These are phyloP conservation scores for Cercospora sp. DNA, from an alignment of 2,329 filamentous ascomycete species.

Conservation along the genomic window DNA sequence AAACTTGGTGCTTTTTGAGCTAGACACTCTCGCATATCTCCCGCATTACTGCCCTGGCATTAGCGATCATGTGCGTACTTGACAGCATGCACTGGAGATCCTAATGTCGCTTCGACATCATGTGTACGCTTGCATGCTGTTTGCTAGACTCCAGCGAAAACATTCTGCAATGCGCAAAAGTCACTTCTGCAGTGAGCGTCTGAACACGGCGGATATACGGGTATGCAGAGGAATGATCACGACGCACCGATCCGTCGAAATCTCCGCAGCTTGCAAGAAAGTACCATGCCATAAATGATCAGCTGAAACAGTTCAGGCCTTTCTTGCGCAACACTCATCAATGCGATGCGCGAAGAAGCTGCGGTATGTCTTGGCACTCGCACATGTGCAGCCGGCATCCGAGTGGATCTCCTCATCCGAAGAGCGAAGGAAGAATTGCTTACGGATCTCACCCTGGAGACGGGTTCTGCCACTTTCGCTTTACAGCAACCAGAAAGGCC, in stretches of 20 bases:
- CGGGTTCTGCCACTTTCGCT: not conserved
- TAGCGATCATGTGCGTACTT: not conserved
- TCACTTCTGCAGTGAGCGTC: not conserved
- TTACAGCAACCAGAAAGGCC: not conserved
- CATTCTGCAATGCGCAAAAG: not conserved
- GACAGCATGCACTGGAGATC: not conserved
- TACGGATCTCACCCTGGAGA: not conserved
- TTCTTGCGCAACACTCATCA: not conserved
- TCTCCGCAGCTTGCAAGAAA: not conserved
- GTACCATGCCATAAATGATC: not conserved
- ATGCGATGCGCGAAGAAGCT: not conserved
- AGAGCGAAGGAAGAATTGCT: not conserved
- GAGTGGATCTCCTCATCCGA: constrained; percentile 5
- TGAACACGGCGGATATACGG: not conserved
- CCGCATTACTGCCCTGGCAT: not conserved
- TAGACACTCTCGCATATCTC: not conserved
- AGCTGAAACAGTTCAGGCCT: not conserved
- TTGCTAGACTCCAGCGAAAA: not conserved
- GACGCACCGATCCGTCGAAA: not conserved
- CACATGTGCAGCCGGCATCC: not conserved
- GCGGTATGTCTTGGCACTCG: not conserved
- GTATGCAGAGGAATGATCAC: not conserved
- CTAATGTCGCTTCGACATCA: not conserved
- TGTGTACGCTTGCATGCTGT: not conserved
- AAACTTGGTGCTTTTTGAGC: constrained; percentile 41